Conservation (phyloP, 306 rosid genomes). For the Acacia acuminata region DNA sequence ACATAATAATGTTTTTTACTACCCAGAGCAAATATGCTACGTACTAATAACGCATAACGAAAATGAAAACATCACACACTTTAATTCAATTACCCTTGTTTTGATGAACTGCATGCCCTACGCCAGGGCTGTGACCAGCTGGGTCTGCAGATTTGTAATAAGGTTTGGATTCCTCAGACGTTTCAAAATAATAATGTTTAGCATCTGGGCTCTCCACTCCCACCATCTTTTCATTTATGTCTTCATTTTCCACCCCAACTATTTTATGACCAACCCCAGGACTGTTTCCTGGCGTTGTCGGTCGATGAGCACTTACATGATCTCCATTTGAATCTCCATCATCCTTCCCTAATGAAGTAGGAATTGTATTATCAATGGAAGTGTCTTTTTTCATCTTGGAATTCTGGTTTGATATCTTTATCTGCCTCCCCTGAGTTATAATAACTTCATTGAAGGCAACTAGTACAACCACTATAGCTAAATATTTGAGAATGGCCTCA, state of each 20-base stretch:
- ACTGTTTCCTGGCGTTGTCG: constrained; percentile 44
- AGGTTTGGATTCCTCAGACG: neutral
- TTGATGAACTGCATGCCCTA: neutral
- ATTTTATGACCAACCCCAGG: constrained; percentile 34
- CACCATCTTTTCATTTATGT: neutral
- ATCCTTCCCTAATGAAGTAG: neutral
- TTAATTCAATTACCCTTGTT: neutral
- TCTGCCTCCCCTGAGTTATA: neutral
- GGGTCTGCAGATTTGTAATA: constrained; percentile 18
- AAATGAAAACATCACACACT: neutral
- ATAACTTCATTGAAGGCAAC: neutral
- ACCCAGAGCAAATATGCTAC: neutral
- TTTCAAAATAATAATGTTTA: neutral
- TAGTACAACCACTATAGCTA: neutral
- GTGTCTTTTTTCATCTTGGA: neutral
- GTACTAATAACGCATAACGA: neutral
- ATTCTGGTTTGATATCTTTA: neutral
- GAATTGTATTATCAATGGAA: neutral
- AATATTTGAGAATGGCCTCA: neutral
- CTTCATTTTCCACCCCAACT: neutral
- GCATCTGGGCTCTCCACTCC: neutral
- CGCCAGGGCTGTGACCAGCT: constrained; percentile 17
- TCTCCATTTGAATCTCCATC: neutral
- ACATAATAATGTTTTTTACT: neutral
- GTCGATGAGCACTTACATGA: constrained; percentile 27